Percentiles rank a stretch among this genome's conserved stretches.
Evolutionary conservation across 2,329 filamentous ascomycete species (phyloP).

Genomic region (Penicillium fuscoglaucum): DNA sequence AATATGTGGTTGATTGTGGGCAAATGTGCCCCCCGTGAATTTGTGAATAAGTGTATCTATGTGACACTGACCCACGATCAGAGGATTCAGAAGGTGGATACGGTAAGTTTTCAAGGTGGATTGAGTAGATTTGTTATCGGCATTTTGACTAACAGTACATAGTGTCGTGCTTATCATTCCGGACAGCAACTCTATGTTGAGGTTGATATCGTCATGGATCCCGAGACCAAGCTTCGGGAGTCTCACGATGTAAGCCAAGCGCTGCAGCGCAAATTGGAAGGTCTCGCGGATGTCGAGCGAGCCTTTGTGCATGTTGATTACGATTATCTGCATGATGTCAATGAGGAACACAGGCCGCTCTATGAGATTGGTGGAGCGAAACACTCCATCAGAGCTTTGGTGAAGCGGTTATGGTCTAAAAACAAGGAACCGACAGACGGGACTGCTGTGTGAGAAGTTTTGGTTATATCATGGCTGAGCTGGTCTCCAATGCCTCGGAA

Average conservation of each 20-base stretch:
- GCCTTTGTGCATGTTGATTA: conserved; percentile 20
- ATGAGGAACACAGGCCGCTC: conserved; percentile 4
- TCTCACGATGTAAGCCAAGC: conserved; percentile 16
- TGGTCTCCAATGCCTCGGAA: neutral
- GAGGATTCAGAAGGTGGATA: conserved; percentile 13
- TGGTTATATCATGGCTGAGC: neutral
- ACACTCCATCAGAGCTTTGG: conserved; percentile 3
- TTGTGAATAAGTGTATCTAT: conserved; percentile 16
- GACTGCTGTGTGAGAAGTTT: neutral
- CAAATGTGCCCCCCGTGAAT: conserved; percentile 11
- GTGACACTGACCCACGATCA: conserved; percentile 15
- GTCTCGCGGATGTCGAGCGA: conserved; percentile 12
- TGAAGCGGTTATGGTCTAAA: conserved; percentile 1
- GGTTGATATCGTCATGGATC: conserved; percentile 17
- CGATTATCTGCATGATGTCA: conserved; percentile 12
- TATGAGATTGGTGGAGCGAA: conserved; percentile 6
- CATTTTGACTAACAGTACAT: neutral
- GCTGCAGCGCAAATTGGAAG: conserved; percentile 16
- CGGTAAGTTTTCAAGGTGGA: neutral
- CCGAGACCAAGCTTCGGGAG: conserved; percentile 13
- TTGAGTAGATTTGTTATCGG: neutral
- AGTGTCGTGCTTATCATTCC: conserved; percentile 14
- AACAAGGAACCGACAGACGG: neutral
- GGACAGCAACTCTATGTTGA: conserved; percentile 13
- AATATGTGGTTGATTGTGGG: conserved; percentile 16